Evolutionary conservation across 768 basidiomycete genomes (phyloP), one percentile per base, ranked within the genome.

Genomic region (Hypsizygus marmoreus): DNA sequence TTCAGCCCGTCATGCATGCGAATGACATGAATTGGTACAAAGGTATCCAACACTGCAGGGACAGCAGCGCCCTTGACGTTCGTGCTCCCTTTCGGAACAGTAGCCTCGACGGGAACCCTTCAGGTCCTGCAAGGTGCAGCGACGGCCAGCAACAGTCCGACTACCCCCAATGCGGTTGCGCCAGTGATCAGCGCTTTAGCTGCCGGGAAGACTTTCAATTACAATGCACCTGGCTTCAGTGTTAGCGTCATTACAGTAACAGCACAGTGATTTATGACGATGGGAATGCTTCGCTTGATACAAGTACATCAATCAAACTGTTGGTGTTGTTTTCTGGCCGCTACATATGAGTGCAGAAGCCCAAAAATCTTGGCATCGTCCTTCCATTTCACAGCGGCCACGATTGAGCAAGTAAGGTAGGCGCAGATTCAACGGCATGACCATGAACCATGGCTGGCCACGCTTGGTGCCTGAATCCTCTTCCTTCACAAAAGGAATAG

Each of bases 131-230:
- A 72, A 3, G 83, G 83, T 7, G 51, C 67, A 1, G 64, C 60
- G 20, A 77, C 66, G 14, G 68, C 75, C 2, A 83, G 77, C 61
- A 86, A 86, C 61, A 77, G 76, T 4, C 81, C 81, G 0, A 62
- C 60, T 16, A 65, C 66, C 2, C 82, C 84, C 4, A 64, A 76
- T 40, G 51, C 66, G 9, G 64, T 81, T 33, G 69, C 67, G 5
- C 85, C 83, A 1, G 58, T 60, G 26, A 79, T 65, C 3, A 74
- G 65, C 44, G 63, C 58, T 8, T 72, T 82, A 56, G 29, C 54
- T 1, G 75, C 77, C n/a, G 75, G 76, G 12, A 68, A 72, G 55
- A 74, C 65, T 0, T 78, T 86, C 63, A 66, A 73, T 16, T 86
- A 75, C 61, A 77, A 68, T 2, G 81, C 79, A 5, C 76, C 81